Evolutionary conservation across 495 filamentous ascomycete species (phyloP).

Genomic region (Talaromyces ruber): DNA sequence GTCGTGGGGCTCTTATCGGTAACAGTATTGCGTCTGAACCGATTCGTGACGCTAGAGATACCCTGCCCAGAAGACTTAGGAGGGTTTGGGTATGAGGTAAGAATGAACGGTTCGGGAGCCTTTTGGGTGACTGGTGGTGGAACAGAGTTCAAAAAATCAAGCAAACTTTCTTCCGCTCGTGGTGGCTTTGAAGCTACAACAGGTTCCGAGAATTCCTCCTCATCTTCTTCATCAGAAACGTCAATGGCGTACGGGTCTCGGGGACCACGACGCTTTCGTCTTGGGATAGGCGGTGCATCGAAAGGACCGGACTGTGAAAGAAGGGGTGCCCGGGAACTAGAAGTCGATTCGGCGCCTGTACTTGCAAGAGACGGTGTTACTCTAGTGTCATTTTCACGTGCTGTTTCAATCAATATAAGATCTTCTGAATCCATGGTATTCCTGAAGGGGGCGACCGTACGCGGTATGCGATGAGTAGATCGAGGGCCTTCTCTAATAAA

Average conservation of each 20-base stretch:
- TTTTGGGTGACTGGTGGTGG: constrained; percentile 58
- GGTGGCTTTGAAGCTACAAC: constrained; percentile 28
- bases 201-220: constrained; percentile 54
- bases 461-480: constrained; percentile 61
- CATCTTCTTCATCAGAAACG: constrained; percentile 64
- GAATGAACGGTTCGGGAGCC: constrained; percentile 29
- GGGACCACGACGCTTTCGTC: constrained; percentile 62
- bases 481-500: constrained; percentile 84
- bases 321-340: constrained; percentile 51
- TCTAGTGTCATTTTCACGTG: constrained; percentile 12
- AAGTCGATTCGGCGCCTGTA: constrained; percentile 31
- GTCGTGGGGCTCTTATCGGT: constrained; percentile 16
- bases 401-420: constrained; percentile 35
- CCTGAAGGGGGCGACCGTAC: constrained; percentile 77
- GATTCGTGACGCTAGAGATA: constrained; percentile 51
- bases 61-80: constrained; percentile 37
- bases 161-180: constrained; percentile 59
- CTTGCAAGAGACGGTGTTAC: constrained; percentile 31
- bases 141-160: constrained; percentile 82
- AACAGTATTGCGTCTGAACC: constrained; percentile 41
- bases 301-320: constrained; percentile 30
- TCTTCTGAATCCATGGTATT: constrained; percentile 81
- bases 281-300: constrained; percentile 10
- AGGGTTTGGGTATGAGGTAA: constrained; percentile 16
- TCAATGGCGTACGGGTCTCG: constrained; percentile 92